Evolutionary conservation across 768 basidiomycete species (phyloP).

Genomic region (Suillus fuscotomentosus): DNA sequence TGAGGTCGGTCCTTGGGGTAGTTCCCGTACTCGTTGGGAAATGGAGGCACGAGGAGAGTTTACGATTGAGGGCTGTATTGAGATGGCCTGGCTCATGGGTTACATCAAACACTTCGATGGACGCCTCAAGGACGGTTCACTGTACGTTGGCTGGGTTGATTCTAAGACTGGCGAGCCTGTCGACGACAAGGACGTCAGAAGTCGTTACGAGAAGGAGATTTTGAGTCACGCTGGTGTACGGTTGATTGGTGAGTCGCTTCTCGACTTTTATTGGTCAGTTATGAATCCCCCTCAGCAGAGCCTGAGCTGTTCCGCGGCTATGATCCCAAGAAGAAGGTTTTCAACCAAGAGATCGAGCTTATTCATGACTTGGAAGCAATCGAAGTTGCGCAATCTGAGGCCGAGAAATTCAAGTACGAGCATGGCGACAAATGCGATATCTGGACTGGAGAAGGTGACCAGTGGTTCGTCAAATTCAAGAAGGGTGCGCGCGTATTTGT

Average conservation of each 20-base stretch:
- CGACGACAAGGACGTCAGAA: slow-evolving; percentile 95
- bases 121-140: slow-evolving; percentile 85
- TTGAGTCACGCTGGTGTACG: slow-evolving; percentile 89
- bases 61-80: slow-evolving; percentile 96
- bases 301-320: slow-evolving; percentile 98
- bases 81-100: slow-evolving; percentile 99
- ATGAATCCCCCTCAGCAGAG: slow-evolving; percentile 49
- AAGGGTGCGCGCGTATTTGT: slow-evolving; percentile 91
- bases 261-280: slow-evolving; percentile 7
- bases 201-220: slow-evolving; percentile 94
- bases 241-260: slow-evolving; percentile 72
- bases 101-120: slow-evolving; percentile 99
- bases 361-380: slow-evolving; percentile 96
- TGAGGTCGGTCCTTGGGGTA: slow-evolving; percentile 98
- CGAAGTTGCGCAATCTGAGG: slow-evolving; percentile 89
- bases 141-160: slow-evolving; percentile 99
- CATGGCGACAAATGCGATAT: slow-evolving; percentile 96
- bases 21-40: slow-evolving; percentile 97
- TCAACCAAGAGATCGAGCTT: slow-evolving; percentile 96
- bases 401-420: slow-evolving; percentile 92
- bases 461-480: slow-evolving; percentile 99
- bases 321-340: slow-evolving; percentile 95
- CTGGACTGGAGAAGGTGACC: slow-evolving; percentile 89
- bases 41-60: slow-evolving; percentile 99
- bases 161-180: slow-evolving; percentile 90